Base-by-base conservation (phyloP, 2,329 filamentous ascomycete species). In the Colletotrichum destructivum region DNA sequence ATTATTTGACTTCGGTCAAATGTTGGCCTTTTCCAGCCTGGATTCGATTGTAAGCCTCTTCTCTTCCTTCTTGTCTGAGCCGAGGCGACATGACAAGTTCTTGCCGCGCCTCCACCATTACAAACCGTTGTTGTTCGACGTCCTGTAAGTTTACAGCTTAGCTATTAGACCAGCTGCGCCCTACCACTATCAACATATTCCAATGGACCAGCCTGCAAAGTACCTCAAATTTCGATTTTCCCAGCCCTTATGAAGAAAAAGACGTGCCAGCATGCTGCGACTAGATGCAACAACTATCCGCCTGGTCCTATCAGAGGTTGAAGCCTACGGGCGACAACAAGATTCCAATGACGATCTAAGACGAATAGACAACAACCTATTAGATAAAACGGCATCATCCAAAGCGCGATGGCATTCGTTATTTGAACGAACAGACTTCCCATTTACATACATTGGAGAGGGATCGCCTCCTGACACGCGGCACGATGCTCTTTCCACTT, bases 241-340 rank as follows among this genome's bases (percentile, higher is more conserved):
- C 21, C 21, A 26, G 15, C 11, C 38, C n/a, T 18, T 16, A 18
- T 16, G 31, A 23, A 6, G 13, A 54, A 44, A n/a, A 23, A 18
- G 3, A 21, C 38, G 26, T 12, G n/a, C 38, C 6, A 23, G 77
- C 63, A 86, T 87, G 84, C 73, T 87, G 35, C 83, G 84, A 62
- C 78, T 84, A 65, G 73, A 74, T 35, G 81, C 82, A 21, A 85
- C 84, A 2, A 76, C 78, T 4, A 79, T 86, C 60, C 78, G 78
- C 40, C 66, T 87, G 69, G 81, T 82, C 56, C 79, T 82, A 72
- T 76, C 80, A 15, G 85, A 86, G 74, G 81, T 55, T 15, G 26
- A 52, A 40, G 42, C 1, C 3, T 62, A 52, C n/a, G 60, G 49
- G 3, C 31, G 15, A n/a, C 38, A 40, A 2, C 47, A 11, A 23